Conservation (phyloP, 2,329 filamentous ascomycete species). For the Sphaerulina musiva region DNA sequence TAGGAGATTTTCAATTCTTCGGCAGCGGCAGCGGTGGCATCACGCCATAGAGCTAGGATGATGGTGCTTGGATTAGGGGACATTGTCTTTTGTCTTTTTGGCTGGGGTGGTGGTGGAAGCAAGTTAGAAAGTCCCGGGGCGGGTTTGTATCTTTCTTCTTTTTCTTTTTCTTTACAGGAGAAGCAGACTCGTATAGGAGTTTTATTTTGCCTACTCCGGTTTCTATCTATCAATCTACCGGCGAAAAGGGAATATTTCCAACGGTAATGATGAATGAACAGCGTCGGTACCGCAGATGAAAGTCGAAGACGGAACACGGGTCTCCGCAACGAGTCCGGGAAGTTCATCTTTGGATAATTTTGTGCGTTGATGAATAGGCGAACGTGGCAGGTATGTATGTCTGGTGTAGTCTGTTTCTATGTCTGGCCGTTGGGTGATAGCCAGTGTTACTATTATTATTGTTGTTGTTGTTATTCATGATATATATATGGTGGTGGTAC, state of each 20-base stretch:
- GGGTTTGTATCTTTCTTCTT: too few species aligned
- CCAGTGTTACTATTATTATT: too few species aligned
- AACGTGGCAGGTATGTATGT: background rate
- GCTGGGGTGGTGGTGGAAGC: background rate
- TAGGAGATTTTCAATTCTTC: background rate
- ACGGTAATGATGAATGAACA: too few species aligned
- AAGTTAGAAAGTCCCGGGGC: background rate
- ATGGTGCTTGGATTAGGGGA: background rate
- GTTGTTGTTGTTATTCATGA: too few species aligned
- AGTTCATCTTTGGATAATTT: background rate
- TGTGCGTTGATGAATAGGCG: background rate
- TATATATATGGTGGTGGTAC: too few species aligned
- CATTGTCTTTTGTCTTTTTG: background rate
- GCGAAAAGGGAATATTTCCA: too few species aligned
- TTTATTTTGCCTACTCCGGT: background rate
- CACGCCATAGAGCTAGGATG: conserved; percentile 10
- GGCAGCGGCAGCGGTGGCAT: background rate
- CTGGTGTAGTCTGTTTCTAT: too few species aligned
- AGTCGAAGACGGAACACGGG: background rate
- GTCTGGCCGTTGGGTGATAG: too few species aligned
- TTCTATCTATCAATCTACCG: background rate
- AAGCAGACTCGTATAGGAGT: too few species aligned
- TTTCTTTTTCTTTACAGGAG: too few species aligned
- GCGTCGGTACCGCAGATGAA: too few species aligned
- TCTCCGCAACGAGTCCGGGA: background rate